Conservation (phyloP, 2,329 filamentous ascomycete genomes). For the Falciphora oryzae region DNA sequence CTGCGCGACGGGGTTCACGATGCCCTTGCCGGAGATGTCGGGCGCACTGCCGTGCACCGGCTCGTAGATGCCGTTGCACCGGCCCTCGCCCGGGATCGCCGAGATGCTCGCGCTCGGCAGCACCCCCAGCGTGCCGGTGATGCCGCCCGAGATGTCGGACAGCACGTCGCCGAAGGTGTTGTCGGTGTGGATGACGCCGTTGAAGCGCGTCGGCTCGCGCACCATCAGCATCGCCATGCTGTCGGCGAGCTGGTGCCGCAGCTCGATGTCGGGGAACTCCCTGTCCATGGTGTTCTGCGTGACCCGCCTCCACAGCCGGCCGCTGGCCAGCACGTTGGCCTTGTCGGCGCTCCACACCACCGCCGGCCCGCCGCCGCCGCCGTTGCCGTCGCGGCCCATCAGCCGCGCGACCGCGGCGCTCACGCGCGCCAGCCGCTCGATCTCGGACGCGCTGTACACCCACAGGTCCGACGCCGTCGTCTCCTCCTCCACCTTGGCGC, state of each 20-base stretch:
- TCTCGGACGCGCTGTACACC: conserved; percentile 37
- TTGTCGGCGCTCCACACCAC: conserved; percentile 45
- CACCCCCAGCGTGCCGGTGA: conserved; percentile 38
- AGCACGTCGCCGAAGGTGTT: conserved; percentile 44
- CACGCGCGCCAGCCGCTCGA: conserved; percentile 41
- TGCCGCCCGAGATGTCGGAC: conserved; percentile 38
- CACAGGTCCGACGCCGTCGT: conserved; percentile 41
- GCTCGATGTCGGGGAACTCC: conserved; percentile 36
- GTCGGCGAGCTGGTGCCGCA: conserved; percentile 41
- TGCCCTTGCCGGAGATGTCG: conserved; percentile 65
- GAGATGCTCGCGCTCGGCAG: conserved; percentile 40
- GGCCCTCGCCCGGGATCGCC: conserved; percentile 32
- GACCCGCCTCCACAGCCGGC: conserved; percentile 41
- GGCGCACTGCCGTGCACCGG: conserved; percentile 70
- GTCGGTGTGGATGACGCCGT: conserved; percentile 41
- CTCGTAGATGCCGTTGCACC: conserved; percentile 68
- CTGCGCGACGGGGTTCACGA: conserved; percentile 68
- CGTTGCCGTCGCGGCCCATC: conserved; percentile 20
- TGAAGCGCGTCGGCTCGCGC: conserved; percentile 39
- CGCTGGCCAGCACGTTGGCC: conserved; percentile 46
- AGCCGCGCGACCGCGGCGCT: conserved; percentile 37
- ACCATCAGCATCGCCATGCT: conserved; percentile 44
- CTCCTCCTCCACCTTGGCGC: conserved; percentile 36
- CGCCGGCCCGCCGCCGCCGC: conserved; percentile 22
- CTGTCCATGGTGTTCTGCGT: conserved; percentile 33